phyloP scores from a whole-genome alignment of 306 rosid genomes.

The Senna tora region DNA sequence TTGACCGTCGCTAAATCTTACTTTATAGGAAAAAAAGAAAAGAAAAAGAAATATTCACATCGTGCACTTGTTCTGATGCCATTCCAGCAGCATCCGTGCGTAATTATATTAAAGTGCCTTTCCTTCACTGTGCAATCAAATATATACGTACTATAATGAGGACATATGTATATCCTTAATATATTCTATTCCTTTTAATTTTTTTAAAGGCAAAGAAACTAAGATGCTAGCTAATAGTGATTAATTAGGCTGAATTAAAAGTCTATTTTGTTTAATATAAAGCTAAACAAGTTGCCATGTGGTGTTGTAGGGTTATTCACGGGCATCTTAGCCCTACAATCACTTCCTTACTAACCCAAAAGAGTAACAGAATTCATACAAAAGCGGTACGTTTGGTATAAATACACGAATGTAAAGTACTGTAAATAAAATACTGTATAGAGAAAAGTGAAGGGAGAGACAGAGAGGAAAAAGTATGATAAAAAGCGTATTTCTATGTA shows the following conservation, averaged over 20 bases:
- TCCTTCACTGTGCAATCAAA: background rate
- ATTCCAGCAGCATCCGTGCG: background rate
- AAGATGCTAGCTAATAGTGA: background rate
- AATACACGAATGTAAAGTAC: too few relatives aligned
- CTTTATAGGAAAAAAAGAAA: too few relatives aligned
- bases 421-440: too few relatives aligned
- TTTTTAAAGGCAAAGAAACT: background rate
- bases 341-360: background rate
- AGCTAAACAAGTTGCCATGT: constrained; percentile 22
- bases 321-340: constrained; percentile 2
- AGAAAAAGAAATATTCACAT: too few relatives aligned
- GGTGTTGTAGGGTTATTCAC: constrained; percentile 17
- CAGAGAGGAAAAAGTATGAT: too few relatives aligned
- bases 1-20: too few relatives aligned
- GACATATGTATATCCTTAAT: background rate
- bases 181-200: background rate
- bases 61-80: background rate
- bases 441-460: too few relatives aligned
- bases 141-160: background rate
- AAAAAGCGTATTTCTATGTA: too few relatives aligned
- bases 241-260: constrained; percentile 16
- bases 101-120: background rate
- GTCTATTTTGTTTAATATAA: background rate
- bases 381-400: too few relatives aligned
- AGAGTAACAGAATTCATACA: too few relatives aligned